These are phyloP conservation scores for Oryza glumipatula DNA, from an alignment of 176 grass and related monocot species.

Conservation along the genomic window DNA sequence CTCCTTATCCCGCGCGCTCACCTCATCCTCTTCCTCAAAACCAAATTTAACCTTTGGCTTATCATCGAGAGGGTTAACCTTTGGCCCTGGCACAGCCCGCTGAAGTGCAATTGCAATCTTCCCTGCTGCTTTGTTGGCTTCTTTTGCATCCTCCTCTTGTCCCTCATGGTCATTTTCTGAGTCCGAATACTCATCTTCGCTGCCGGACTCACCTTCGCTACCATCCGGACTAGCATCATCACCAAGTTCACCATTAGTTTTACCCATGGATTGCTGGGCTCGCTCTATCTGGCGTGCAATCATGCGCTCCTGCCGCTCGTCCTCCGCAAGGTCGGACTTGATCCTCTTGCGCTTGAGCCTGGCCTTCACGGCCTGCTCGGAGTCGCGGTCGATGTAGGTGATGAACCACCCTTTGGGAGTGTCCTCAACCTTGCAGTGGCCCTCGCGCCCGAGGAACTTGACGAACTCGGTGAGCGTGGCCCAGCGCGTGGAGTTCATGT, in stretches of 20 bases:
- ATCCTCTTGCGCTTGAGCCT: conserved; percentile 85
- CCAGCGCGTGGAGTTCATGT: conserved; percentile 91
- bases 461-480: conserved; percentile 81
- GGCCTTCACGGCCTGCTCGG: conserved; percentile 76
- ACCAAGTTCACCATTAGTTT: background rate
- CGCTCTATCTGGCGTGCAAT: conserved; percentile 86
- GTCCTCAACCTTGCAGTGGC: conserved; percentile 87
- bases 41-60: conserved; percentile 66
- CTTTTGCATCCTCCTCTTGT: background rate
- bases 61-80: conserved; percentile 52
- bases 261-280: conserved; percentile 42
- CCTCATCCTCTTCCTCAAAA: conserved; percentile 57
- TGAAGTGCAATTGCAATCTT: conserved; percentile 81
- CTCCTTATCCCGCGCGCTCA: background rate
- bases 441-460: conserved; percentile 70
- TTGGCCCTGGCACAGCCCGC: conserved; percentile 26
- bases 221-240: background rate
- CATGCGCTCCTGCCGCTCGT: conserved; percentile 79
- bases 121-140: conserved; percentile 29
- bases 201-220: background rate
- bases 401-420: conserved; percentile 98
- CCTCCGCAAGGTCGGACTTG: conserved; percentile 73
- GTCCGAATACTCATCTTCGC: conserved; percentile 40
- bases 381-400: conserved; percentile 88
- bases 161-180: background rate